Conservation (phyloP, 1,284 basidiomycete species). For the Cryptococcus maquisensis region DNA sequence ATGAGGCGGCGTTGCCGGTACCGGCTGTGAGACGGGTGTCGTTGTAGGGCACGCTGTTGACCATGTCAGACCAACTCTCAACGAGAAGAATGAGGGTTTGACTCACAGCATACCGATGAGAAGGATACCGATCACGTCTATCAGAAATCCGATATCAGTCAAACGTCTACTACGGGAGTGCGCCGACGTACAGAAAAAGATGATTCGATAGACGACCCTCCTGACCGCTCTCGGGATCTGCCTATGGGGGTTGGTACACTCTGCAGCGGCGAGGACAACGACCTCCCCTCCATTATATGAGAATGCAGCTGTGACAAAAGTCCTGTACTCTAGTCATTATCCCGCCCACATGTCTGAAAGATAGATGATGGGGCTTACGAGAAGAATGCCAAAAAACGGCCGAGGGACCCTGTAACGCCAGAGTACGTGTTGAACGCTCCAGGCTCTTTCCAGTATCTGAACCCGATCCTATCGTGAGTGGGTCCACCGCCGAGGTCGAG, state of each 20-base stretch:
- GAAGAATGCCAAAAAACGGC: conserved; percentile 7
- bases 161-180: background rate
- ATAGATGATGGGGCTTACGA: background rate
- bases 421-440: conserved; percentile 46
- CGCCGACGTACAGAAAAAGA: conserved; percentile 16
- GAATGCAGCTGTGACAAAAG: conserved; percentile 45
- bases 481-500: conserved; percentile 54
- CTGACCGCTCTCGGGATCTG: conserved; percentile 15
- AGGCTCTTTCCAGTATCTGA: conserved; percentile 50
- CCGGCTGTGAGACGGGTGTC: conserved; percentile 55
- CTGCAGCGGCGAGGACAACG: conserved; percentile 20
- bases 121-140: conserved; percentile 51
- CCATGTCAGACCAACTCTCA: too few relatives aligned
- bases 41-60: conserved; percentile 60
- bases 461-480: conserved; percentile 42
- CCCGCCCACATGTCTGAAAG: too few relatives aligned
- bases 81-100: conserved; percentile 48
- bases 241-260: conserved; percentile 7
- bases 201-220: conserved; percentile 14
- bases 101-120: conserved; percentile 58
- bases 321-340: background rate
- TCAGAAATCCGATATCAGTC: too few relatives aligned
- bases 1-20: conserved; percentile 58
- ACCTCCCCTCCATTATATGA: conserved; percentile 55
- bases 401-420: background rate